These are phyloP conservation scores for Zygnema circumcarinatum DNA, from an alignment of 139 green algal genomes.

Conservation along the genomic window DNA sequence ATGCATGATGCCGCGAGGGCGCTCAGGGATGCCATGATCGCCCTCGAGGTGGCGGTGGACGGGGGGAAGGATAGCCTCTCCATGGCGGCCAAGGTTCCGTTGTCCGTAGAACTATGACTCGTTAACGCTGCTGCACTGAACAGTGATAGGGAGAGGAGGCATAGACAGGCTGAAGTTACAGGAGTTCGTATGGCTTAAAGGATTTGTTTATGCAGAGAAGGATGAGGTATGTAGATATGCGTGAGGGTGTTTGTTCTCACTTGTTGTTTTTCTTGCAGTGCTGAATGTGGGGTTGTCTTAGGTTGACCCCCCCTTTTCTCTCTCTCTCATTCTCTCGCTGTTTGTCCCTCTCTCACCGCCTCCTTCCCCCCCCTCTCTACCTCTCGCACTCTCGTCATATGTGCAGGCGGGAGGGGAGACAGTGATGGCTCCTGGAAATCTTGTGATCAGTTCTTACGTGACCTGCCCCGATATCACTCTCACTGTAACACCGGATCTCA, in stretches of 20 bases:
- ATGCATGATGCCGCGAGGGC: slow-evolving; percentile 94
- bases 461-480: slow-evolving; percentile 94
- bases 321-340: no score
- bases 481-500: slow-evolving; percentile 75
- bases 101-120: slow-evolving; percentile 12
- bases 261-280: neutral
- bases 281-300: no score
- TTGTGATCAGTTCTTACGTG: slow-evolving; percentile 94
- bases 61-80: slow-evolving; percentile 98
- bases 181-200: no score
- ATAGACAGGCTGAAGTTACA: no score
- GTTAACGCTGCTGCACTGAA: no score
- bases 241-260: neutral
- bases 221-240: neutral
- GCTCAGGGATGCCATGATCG: slow-evolving; percentile 83
- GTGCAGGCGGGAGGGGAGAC: slow-evolving; percentile 75
- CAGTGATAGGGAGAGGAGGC: no score
- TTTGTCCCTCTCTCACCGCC: no score
- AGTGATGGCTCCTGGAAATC: slow-evolving; percentile 94
- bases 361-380: no score
- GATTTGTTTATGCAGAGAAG: no score
- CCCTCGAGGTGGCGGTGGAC: slow-evolving; percentile 89
- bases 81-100: slow-evolving; percentile 89
- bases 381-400: no score
- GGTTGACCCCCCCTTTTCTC: no score